phyloP scores from a whole-genome alignment of 2,329 filamentous ascomycete genomes.

The Aspergillus novofumigatus region DNA sequence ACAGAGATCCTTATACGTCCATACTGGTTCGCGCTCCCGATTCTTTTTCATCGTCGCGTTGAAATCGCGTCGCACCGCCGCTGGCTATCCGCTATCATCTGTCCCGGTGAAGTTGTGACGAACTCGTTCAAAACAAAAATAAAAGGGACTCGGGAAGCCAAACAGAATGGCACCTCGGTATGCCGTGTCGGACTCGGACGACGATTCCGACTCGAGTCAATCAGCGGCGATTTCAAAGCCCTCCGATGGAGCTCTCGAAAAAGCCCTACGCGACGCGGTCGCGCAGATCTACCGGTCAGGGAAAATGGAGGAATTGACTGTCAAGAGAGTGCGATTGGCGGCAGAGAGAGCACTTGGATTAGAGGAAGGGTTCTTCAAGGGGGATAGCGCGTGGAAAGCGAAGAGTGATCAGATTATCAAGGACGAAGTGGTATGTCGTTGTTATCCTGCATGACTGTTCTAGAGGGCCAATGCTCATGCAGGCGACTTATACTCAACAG shows the following conservation, averaged over 20 bases:
- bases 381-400: constrained; percentile 50
- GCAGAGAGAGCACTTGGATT: constrained; percentile 52
- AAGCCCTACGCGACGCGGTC: constrained; percentile 37
- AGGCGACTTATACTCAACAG: constrained; percentile 16
- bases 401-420: constrained; percentile 52
- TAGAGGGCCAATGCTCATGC: background rate
- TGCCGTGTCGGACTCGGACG: constrained; percentile 29
- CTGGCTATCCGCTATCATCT: background rate
- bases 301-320: constrained; percentile 51
- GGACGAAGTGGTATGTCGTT: constrained; percentile 46
- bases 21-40: background rate
- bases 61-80: background rate
- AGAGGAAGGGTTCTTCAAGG: constrained; percentile 53
- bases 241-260: constrained; percentile 34
- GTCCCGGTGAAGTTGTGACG: background rate
- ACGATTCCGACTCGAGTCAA: constrained; percentile 27
- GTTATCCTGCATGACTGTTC: background rate
- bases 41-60: background rate
- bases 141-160: background rate
- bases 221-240: constrained; percentile 14
- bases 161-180: constrained; percentile 27
- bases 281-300: constrained; percentile 32
- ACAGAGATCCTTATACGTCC: background rate
- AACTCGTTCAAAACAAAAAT: background rate
- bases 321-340: constrained; percentile 53